Base-by-base conservation (phyloP, 495 filamentous ascomycete genomes). In the Podospora tetraspora region DNA sequence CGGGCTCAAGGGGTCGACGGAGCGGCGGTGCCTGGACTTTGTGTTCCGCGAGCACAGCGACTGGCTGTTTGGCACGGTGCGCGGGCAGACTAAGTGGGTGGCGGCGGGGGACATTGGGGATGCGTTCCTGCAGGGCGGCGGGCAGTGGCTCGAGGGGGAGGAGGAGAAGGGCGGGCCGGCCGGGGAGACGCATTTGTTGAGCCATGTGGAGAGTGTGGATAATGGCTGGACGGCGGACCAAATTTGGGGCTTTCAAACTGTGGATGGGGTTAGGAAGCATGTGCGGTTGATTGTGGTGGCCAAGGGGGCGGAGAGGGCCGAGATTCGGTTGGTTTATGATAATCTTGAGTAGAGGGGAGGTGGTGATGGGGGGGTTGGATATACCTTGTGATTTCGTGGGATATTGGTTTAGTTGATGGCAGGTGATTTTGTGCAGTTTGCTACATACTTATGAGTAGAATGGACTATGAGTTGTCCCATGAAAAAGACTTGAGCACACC, bases 61-160 rank as follows among this genome's bases (percentile, higher is more conserved):
- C 80, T 85, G 88, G 80, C 84, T 97, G 66, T 98, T 97, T 75
- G 94, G 95, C 23, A 79, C 78, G 13, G 79, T 96, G 57, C 77
- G 79, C 23, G 93, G 91, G 25, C 81, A 85, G 64, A 85, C 82
- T 29, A 82, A 86, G n/a, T 88, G 85, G 71, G 61, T 88, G 63
- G 68, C 56, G 10, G 24, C 75, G 9, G 71, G 24, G 12, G 81
- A 81, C 5, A 66, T 82, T 21, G 56, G 64, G 2, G 83, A 86
- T 61, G 79, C 74, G 12, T 87, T 79, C 58, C 74, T 89, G 23
- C n/a, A 56, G 24, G 78, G 75, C 63, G 71, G 74, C 16, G 43
- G 43, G 7, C 87, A 84, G 56, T 86, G 86, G 83, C 65, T 83
- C 19, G 81, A 84, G 66, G 85, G 77, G 34, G 83, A 83, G 0